Conservation (phyloP, 495 filamentous ascomycete genomes). For the Aspergillus affinis region DNA sequence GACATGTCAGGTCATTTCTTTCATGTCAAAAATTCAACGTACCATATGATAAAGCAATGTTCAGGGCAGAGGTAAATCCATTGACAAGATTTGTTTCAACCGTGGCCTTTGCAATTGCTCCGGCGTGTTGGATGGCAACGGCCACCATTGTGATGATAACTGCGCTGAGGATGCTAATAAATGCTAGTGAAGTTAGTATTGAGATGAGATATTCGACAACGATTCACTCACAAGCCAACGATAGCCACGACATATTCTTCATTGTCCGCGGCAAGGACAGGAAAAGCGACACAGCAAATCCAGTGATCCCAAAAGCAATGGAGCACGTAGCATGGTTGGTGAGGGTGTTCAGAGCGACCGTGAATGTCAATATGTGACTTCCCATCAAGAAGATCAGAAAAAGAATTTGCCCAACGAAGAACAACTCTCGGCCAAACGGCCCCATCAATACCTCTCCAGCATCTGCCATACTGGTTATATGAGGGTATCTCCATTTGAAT, state of each 20-base stretch:
- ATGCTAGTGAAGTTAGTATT: conserved; percentile 42
- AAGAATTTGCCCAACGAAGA: conserved; percentile 55
- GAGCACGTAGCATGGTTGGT: conserved; percentile 60
- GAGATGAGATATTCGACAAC: not conserved
- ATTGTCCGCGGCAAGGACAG: conserved; percentile 61
- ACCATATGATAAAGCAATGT: conserved; percentile 38
- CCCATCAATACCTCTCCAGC: conserved; percentile 62
- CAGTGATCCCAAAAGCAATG: conserved; percentile 61
- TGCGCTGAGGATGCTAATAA: conserved; percentile 60
- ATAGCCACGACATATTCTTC: conserved; percentile 50
- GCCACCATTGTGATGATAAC: conserved; percentile 66
- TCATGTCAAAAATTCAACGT: not conserved
- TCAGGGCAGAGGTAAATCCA: conserved; percentile 31
- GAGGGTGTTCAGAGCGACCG: conserved; percentile 64
- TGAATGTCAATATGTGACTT: conserved; percentile 67
- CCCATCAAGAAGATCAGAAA: conserved; percentile 69
- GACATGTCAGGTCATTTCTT: not conserved
- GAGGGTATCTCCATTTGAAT: conserved; percentile 63
- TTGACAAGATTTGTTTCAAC: conserved; percentile 11
- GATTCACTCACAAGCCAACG: conserved; percentile 48
- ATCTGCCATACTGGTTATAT: conserved; percentile 64
- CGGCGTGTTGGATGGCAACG: conserved; percentile 41
- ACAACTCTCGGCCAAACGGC: conserved; percentile 55
- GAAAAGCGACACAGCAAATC: conserved; percentile 55
- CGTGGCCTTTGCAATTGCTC: conserved; percentile 2